Evolutionary conservation across 345 rosid genomes (phyloP), one percentile per base, ranked within the genome.

Genomic region (Barbarea vulgaris): DNA sequence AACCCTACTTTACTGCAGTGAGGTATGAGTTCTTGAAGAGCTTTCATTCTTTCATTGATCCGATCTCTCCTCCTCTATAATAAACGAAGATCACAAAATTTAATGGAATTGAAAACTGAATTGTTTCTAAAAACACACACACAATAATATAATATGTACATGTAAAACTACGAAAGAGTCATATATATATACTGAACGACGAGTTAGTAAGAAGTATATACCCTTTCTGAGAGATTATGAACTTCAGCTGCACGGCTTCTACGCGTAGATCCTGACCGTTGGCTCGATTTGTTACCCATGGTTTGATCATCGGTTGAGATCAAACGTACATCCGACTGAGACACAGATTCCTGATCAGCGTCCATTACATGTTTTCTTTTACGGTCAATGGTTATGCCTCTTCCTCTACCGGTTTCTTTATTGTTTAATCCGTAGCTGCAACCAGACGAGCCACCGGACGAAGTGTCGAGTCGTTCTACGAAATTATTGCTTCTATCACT

Each of bases 1-100:
- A n/a, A 65, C 60, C 68, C 31, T 52, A 93, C 98, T 92, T 91
- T 93, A 78, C 90, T 91, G 82, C 97, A 89, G 50, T 91, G 91
- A 69, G 98, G 97, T 83, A 93, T 93, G 39, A 91, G 97, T 75
- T 93, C 98, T 76, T 93, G 96, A 77, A 93, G 83, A 13, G 93
- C 91, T 78, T 66, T 87, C 98, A 93, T 91, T 83, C 89, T 93
- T 80, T 93, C 91, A 41, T 93, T 93, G 74, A 93, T 93, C 67
- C 93, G 82, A 73, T 93, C 98, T 71, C 98, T 83, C 30, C 98
- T 85, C 77, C 91, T 88, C 98, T 93, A 78, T 69, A 59, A 13
- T 19, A 55, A 50, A 37, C 19, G 30, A 75, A 51, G 37, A 36
- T 52, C 44, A 61, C 27, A 10, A 11, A 30, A 28, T 53, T 3